Evolutionary conservation across 495 filamentous ascomycete genomes (phyloP), one percentile per base, ranked within the genome.

Genomic region (Podospora comata): DNA sequence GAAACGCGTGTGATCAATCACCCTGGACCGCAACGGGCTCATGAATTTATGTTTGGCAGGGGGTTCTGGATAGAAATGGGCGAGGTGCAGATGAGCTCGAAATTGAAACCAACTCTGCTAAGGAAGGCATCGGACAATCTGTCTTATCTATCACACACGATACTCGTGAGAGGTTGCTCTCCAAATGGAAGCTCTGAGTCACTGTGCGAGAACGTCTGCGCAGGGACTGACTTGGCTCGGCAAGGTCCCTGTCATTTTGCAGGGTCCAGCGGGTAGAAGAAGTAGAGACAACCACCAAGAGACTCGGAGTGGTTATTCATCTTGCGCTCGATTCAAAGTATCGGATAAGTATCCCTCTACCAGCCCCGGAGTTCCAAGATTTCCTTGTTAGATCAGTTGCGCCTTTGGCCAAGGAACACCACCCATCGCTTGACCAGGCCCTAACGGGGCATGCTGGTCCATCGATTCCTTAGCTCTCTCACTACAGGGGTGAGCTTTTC

Each of bases 241-340:
- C 55, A 58, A 26, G 23, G n/a, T 58, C 23, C 55, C 55, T 58
- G 55, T n/a, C 23, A 19, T 19, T n/a, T 58, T 26, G 4, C 55
- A 58, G 55, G 55, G 55, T 58, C 55, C 19, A 58, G 55, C n/a
- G 55, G 55, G n/a, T 58, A 26, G n/a, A 15, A 58, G n/a, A 20
- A 5, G n/a, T 26, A 19, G 7, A 58, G 55, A 58, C 9, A 58
- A 58, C 55, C 15, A 11, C 9, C 15, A 11, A 48, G 39, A 48
- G 5, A 48, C 39, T 13, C 13, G 39, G 15, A 2, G 32, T 64
- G 55, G 61, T 5, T 62, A 19, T 27, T 44, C 48, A 62, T 32
- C 54, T 44, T 48, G 58, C 69, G 74, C 64, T 72, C 69, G 59
- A 48, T 69, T 73, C 54, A 62, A 76, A 71, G 73, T 72, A 73